Conservation (phyloP, 805 yeast genomes). For the Sugiyamaella valdiviana region DNA sequence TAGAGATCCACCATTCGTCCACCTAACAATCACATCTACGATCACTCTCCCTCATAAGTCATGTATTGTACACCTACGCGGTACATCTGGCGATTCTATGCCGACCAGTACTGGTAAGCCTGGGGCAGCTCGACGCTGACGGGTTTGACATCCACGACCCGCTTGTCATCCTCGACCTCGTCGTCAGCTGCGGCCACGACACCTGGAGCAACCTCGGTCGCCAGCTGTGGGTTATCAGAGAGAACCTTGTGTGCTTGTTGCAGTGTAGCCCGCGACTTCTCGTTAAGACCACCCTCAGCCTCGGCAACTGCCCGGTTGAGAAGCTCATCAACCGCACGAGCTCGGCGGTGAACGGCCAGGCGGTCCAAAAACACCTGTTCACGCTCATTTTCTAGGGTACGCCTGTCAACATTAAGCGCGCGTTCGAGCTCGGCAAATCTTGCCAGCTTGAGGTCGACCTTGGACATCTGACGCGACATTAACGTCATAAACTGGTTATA, state of each 20-base stretch:
- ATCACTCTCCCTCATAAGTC: neutral
- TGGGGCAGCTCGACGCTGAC: slow-evolving; percentile 57
- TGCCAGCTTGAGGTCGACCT: slow-evolving; percentile 65
- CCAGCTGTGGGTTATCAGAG: slow-evolving; percentile 12
- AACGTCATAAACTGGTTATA: slow-evolving; percentile 53
- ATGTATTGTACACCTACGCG: neutral
- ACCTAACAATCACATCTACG: too few relatives aligned
- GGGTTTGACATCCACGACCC: slow-evolving; percentile 39
- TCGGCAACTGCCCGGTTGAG: slow-evolving; percentile 42
- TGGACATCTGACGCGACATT: slow-evolving; percentile 63
- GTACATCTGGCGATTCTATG: slow-evolving; percentile 28
- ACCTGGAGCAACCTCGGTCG: slow-evolving; percentile 1
- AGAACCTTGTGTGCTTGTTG: slow-evolving; percentile 17
- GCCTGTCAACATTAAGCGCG: slow-evolving; percentile 37
- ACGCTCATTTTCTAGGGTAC: slow-evolving; percentile 37
- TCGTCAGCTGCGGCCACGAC: slow-evolving; percentile 14
- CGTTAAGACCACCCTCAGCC: slow-evolving; percentile 15
- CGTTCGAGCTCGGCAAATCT: slow-evolving; percentile 64
- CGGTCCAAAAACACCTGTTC: slow-evolving; percentile 60
- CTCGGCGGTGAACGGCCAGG: slow-evolving; percentile 55
- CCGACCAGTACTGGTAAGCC: slow-evolving; percentile 61
- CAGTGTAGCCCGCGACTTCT: slow-evolving; percentile 21
- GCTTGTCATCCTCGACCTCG: slow-evolving; percentile 25
- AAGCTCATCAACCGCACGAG: slow-evolving; percentile 47
- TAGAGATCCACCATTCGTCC: too few relatives aligned